These are phyloP conservation scores for Suillus paluster DNA, from an alignment of 768 basidiomycete species.

Conservation along the genomic window DNA sequence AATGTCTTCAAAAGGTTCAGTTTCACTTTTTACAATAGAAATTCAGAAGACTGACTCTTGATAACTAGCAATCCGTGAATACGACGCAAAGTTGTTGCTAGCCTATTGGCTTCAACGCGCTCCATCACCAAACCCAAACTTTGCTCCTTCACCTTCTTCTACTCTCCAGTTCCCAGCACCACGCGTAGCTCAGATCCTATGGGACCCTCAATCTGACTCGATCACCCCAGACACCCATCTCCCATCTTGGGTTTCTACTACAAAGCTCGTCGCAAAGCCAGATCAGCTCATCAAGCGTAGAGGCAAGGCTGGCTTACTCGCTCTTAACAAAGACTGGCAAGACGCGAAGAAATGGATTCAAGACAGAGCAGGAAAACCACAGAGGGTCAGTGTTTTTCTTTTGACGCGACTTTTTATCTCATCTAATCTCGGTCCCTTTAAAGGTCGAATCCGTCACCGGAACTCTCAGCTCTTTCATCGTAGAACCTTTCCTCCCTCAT, in stretches of 20 bases:
- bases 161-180: conserved; percentile 61
- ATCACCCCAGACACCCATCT: conserved; percentile 64
- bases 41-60: too few species aligned
- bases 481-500: conserved; percentile 99
- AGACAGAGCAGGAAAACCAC: conserved; percentile 88
- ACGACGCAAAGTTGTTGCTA: conserved; percentile 97
- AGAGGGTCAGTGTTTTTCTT: conserved; percentile 62
- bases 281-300: conserved; percentile 99
- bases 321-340: conserved; percentile 91
- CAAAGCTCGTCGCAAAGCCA: conserved; percentile 93
- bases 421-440: conserved; percentile 11
- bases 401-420: conserved; percentile 5
- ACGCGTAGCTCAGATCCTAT: conserved; percentile 86
- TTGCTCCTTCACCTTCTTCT: conserved; percentile 46
- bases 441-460: conserved; percentile 95
- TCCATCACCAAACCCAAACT: conserved; percentile 73
- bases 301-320: conserved; percentile 95
- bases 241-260: conserved; percentile 81
- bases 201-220: conserved; percentile 72
- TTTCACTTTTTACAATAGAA: background rate
- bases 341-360: conserved; percentile 88
- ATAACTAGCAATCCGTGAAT: conserved; percentile 84
- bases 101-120: conserved; percentile 97
- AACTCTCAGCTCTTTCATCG: conserved; percentile 95
- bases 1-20: conserved; percentile 39